A percentile compares a stretch with the other conserved stretches of the same genome.
Evolutionary conservation across 163 green algal species (phyloP).

Genomic region (Scenedesmus sp.): DNA sequence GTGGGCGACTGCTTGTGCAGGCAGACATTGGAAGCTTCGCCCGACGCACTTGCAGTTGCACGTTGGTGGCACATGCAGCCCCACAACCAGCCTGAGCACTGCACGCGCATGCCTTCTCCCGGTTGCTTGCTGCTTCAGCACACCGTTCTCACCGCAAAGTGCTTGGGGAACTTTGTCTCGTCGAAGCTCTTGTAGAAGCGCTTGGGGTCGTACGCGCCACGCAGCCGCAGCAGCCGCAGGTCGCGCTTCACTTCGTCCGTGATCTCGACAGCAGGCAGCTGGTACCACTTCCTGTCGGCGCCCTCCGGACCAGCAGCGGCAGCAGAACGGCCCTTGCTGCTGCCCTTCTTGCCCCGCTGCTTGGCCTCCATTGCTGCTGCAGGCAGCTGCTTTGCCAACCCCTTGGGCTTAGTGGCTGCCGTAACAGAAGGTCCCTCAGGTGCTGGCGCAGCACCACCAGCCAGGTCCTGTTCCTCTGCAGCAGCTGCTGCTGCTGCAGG

Average conservation of each 20-base stretch:
- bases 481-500: constrained; percentile 13
- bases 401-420: constrained; percentile 3
- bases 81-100: neutral
- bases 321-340: neutral
- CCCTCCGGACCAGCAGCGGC: constrained; percentile 23
- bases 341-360: neutral
- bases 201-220: constrained; percentile 85
- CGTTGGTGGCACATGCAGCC: neutral
- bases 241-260: constrained; percentile 81
- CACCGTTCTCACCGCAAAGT: constrained; percentile 61
- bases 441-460: neutral
- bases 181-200: constrained; percentile 85
- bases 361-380: constrained; percentile 17
- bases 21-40: no score
- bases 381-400: constrained; percentile 12
- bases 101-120: no score
- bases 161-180: constrained; percentile 76
- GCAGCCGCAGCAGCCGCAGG: constrained; percentile 79
- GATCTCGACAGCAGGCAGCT: constrained; percentile 71
- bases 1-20: neutral
- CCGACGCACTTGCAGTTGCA: no score
- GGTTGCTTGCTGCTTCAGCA: neutral
- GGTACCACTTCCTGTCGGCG: constrained; percentile 62
- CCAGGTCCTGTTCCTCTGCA: neutral
- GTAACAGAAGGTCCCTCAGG: neutral